Evolutionary conservation across 2,329 filamentous ascomycete species (phyloP).

Genomic region (Monilinia vaccinii-corymbosi): DNA sequence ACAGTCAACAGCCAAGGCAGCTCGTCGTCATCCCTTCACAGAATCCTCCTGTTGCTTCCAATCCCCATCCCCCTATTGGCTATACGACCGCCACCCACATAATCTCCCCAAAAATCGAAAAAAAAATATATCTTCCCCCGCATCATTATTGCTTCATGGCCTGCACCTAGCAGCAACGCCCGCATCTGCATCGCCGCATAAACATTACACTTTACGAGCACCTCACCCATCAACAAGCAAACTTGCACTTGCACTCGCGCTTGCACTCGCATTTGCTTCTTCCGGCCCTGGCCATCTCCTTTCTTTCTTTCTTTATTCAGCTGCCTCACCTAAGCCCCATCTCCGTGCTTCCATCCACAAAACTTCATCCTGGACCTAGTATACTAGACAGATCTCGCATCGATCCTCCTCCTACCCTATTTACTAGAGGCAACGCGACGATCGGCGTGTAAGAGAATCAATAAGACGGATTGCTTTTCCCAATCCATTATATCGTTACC

Average conservation of each 20-base stretch:
- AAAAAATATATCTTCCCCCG: neutral
- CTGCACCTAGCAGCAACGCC: neutral
- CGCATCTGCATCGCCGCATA: neutral
- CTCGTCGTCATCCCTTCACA: neutral
- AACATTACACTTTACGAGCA: neutral
- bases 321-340: neutral
- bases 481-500: neutral
- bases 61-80: neutral
- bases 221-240: neutral
- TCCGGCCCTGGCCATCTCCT: neutral
- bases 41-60: neutral
- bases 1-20: neutral
- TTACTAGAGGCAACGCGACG: too few species aligned
- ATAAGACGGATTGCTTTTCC: neutral
- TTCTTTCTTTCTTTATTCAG: neutral
- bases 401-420: neutral
- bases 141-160: neutral
- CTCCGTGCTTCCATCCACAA: neutral
- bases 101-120: neutral
- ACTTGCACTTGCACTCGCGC: neutral
- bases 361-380: neutral
- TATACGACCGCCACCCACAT: neutral
- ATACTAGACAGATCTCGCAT: neutral
- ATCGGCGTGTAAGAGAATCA: neutral
- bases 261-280: neutral